These are phyloP conservation scores for Hirsutella thompsonii DNA, from an alignment of 2,329 filamentous ascomycete species.

Conservation along the genomic window DNA sequence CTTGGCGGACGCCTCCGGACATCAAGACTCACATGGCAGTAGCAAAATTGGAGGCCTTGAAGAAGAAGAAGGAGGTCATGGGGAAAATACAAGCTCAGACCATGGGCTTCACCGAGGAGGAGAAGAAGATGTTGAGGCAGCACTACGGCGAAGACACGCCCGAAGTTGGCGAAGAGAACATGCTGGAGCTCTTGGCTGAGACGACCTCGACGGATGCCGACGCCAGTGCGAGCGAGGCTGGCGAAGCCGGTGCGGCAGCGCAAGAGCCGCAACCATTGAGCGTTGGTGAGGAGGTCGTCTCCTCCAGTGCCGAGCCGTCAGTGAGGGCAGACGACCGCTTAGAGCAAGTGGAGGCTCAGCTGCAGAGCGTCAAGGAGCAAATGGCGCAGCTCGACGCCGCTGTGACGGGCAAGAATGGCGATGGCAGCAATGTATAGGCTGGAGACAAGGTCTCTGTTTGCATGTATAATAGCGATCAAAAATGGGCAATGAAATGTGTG, in stretches of 20 bases:
- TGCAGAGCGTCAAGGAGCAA: constrained; percentile 6
- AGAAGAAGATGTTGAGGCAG: constrained; percentile 19
- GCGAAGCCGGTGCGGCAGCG: neutral
- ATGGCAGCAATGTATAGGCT: no score
- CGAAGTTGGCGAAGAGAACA: constrained; percentile 21
- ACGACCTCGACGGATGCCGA: constrained; percentile 4
- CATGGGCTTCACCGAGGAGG: constrained; percentile 23
- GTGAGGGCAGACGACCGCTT: neutral
- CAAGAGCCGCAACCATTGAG: neutral
- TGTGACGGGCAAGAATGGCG: constrained; percentile 5
- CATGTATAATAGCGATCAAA: no score
- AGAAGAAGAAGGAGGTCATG: constrained; percentile 22
- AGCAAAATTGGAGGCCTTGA: constrained; percentile 15
- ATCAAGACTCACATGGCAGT: constrained; percentile 25
- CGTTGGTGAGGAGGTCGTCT: no score
- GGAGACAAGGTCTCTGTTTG: no score
- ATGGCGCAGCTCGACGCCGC: constrained; percentile 11
- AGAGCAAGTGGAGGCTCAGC: constrained; percentile 8
- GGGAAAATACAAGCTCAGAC: constrained; percentile 20
- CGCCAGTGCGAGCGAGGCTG: constrained; percentile 1
- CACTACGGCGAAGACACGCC: constrained; percentile 6
- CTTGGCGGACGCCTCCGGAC: constrained; percentile 42
- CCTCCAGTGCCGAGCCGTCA: no score
- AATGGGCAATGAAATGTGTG: no score
- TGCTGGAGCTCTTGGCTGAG: constrained; percentile 19